Evolutionary conservation across 208 protist genomes (phyloP), one percentile per base, ranked within the genome.

Genomic region (Acanthamoeba healyi): DNA sequence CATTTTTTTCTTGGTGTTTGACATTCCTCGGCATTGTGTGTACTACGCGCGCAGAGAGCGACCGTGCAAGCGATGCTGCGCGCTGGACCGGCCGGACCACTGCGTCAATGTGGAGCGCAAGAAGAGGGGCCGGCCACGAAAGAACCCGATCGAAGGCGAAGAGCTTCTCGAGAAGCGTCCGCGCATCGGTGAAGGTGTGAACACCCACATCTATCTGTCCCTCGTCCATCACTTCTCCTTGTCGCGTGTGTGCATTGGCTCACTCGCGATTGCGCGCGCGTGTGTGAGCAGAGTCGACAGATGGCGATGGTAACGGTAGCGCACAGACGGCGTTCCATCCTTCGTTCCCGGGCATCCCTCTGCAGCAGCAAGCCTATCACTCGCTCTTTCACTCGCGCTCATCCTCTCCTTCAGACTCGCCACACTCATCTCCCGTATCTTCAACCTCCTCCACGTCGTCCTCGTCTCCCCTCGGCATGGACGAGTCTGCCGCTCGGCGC

Each of bases 61-160:
- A 10, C 77, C 77, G n/a, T 86, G 77, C 42, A 86, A 58, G 26
- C 77, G 77, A 29, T 86, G 77, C 19, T 26, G 6, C n/a, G 77
- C 77, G 42, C 34, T 86, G 77, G 77, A 44, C n/a, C 22, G 46
- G 77, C 77, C 77, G n/a, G 77, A 86, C 29, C 26, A 61, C 10
- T 86, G 77, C 44, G 44, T 61, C 4, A 58, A 86, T 44, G 77
- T 86, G 24, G 77, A 86, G n/a, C 44, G 44, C 42, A 86, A 86
- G 44, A 86, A 86, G 77, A 12, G 77, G 19, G 77, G 77, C 9
- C 77, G 77, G 24, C 77, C 77, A 10, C 67, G 67, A 38, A 77
- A 77, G 46, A 77, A 77, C 67, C 67, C 67, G 0, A 77, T 77
- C 4, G 67, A 77, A 77, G 67, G 67, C 36, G 67, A 77, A 19